Evolutionary conservation across 768 basidiomycete species (phyloP).

Genomic region (Leccinellum rugosiceps): DNA sequence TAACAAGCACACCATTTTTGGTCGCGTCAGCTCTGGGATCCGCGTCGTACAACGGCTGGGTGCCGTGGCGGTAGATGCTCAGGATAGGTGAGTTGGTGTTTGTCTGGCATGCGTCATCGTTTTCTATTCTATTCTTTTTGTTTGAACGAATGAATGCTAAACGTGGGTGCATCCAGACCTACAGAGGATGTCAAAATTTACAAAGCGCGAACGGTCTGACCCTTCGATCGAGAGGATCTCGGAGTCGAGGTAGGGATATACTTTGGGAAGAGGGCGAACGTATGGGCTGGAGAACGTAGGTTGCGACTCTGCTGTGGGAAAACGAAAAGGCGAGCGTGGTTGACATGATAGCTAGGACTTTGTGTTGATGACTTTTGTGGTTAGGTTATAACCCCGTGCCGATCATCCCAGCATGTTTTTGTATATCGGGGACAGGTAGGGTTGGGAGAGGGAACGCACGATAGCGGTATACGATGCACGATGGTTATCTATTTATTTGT

Average conservation of each 20-base stretch:
- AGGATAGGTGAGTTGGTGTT: slow-evolving; percentile 64
- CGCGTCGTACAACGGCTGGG: slow-evolving; percentile 88
- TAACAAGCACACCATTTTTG: slow-evolving; percentile 86
- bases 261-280: no score
- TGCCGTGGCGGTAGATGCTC: slow-evolving; percentile 83
- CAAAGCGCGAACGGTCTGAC: slow-evolving; percentile 49
- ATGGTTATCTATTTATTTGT: no score
- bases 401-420: no score
- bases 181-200: slow-evolving; percentile 87
- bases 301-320: no score
- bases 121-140: no score
- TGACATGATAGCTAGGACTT: background rate
- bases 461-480: no score
- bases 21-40: slow-evolving; percentile 89
- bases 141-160: background rate
- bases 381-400: no score
- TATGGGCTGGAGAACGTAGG: no score
- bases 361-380: background rate
- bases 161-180: slow-evolving; percentile 33
- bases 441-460: no score
- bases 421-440: no score
- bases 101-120: no score
- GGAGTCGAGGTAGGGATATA: no score
- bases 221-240: background rate
- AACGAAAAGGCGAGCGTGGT: background rate